Evolutionary conservation across 306 rosid species (phyloP).

Genomic region (Cucurbita argyrosperma): DNA sequence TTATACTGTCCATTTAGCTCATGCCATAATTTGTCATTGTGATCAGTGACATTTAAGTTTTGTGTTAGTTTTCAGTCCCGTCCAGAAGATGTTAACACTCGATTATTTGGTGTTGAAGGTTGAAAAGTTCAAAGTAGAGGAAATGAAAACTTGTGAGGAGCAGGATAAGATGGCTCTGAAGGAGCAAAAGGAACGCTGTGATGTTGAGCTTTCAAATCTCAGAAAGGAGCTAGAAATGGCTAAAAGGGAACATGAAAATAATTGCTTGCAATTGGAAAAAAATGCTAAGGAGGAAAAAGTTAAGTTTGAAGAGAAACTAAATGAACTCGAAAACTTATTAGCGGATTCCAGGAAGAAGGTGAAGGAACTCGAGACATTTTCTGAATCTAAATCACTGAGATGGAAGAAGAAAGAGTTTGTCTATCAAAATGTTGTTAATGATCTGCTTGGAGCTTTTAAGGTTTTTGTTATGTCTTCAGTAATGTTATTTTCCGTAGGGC

Average conservation of each 20-base stretch:
- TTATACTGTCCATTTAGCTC: background rate
- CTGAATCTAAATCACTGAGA: constrained; percentile 58
- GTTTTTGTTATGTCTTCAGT: constrained; percentile 25
- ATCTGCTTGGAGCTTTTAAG: constrained; percentile 52
- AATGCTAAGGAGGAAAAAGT: constrained; percentile 47
- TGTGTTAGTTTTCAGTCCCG: background rate
- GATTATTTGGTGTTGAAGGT: constrained; percentile 30
- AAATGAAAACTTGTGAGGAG: constrained; percentile 65
- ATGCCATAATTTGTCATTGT: background rate
- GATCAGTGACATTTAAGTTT: background rate
- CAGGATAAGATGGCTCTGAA: constrained; percentile 50
- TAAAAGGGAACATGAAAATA: constrained; percentile 43
- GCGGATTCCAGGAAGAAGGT: constrained; percentile 48
- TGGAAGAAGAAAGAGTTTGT: constrained; percentile 69
- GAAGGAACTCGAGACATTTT: constrained; percentile 55
- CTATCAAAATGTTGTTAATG: constrained; percentile 37
- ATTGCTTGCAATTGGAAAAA: constrained; percentile 37
- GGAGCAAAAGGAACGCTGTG: constrained; percentile 46
- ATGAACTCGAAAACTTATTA: constrained; percentile 42
- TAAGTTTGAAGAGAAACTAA: constrained; percentile 42
- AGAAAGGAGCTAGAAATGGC: constrained; percentile 51
- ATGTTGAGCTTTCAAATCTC: constrained; percentile 43
- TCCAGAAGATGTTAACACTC: too few species aligned
- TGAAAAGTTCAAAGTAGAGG: constrained; percentile 59
- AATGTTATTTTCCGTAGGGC: background rate